Base-by-base conservation (phyloP, 306 rosid genomes). In the Carpinus viminea region DNA sequence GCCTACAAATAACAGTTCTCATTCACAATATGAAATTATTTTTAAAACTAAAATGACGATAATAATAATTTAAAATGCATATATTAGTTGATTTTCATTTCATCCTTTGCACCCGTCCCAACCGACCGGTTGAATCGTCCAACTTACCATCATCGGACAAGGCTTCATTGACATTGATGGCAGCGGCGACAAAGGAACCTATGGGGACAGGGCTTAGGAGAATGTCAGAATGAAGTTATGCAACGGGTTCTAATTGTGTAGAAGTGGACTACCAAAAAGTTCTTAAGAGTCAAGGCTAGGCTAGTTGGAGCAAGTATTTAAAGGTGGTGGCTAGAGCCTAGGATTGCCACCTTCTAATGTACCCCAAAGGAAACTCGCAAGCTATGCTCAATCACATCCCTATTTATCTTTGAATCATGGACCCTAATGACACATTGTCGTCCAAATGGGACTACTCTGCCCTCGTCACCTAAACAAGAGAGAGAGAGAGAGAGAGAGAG, bases 271-370 rank as follows among this genome's bases (percentile, higher is more conserved):
- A 92, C 91, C 72, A 90, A 93, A 31, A 93, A 91, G 85, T 96
- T 96, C 5, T 96, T 94, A 0, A 76, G 88, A 80, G 85, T 89
- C 88, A 96, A 96, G 79, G 99, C 99, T 81, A 93, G 91, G 92
- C 98, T 86, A 89, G 93, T 36, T 93, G 94, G 94, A 96, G 99
- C 90, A 93, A 90, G 91, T 93, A 96, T 86, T 93, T 96, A 79
- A 93, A 96, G 96, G 98, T 96, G 3, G 99, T n/a, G n/a, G n/a
- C n/a, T n/a, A n/a, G 98, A 47, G 99, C 97, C 15, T 96, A 96
- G 83, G 98, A 96, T 88, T 96, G 97, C 73, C 93, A 98, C 8
- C 83, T 96, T 45, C 79, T 96, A 78, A 87, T 96, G 77, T 93
- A 96, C 87, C 98, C 99, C 10, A 96, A 91, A 73, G 99, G 99